Conservation (phyloP, 495 filamentous ascomycete species). For the Penicillium ucsense region DNA sequence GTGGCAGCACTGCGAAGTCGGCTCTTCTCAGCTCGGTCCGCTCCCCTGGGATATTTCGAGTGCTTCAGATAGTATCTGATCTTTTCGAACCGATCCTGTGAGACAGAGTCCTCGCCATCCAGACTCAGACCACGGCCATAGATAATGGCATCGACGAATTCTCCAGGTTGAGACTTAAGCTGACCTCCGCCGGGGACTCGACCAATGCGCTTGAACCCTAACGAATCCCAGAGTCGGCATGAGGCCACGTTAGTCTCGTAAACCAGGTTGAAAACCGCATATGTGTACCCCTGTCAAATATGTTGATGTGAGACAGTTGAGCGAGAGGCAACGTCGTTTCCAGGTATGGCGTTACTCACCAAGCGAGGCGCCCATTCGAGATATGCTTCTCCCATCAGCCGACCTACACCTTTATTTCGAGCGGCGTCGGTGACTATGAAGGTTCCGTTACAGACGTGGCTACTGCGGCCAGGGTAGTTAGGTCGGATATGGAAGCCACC, state of each 20-base stretch:
- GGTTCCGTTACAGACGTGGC: slow-evolving; percentile 92
- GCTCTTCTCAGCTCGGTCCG: slow-evolving; percentile 92
- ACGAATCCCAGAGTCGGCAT: slow-evolving; percentile 89
- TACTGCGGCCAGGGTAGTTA: slow-evolving; percentile 93
- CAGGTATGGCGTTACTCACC: slow-evolving; percentile 30
- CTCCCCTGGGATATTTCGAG: slow-evolving; percentile 84
- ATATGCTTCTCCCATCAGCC: slow-evolving; percentile 88
- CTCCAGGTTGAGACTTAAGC: slow-evolving; percentile 68
- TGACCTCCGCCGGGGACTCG: slow-evolving; percentile 81
- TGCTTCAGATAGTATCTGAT: slow-evolving; percentile 95
- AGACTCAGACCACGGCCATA: slow-evolving; percentile 80
- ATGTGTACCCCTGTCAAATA: slow-evolving; percentile 64
- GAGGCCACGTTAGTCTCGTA: slow-evolving; percentile 97
- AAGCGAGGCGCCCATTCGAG: slow-evolving; percentile 90
- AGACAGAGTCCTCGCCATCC: slow-evolving; percentile 77
- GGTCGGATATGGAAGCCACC: slow-evolving; percentile 97
- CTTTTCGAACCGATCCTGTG: slow-evolving; percentile 96
- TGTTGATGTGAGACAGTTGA: background rate
- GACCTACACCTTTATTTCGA: slow-evolving; percentile 82
- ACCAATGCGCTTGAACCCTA: slow-evolving; percentile 97
- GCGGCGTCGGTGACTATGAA: slow-evolving; percentile 88
- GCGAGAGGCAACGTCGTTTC: too few species aligned
- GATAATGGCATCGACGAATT: slow-evolving; percentile 89
- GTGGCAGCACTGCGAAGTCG: slow-evolving; percentile 87
- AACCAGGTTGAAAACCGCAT: slow-evolving; percentile 95